Conservation (phyloP, 768 basidiomycete species). For the Mycena alexandri region DNA sequence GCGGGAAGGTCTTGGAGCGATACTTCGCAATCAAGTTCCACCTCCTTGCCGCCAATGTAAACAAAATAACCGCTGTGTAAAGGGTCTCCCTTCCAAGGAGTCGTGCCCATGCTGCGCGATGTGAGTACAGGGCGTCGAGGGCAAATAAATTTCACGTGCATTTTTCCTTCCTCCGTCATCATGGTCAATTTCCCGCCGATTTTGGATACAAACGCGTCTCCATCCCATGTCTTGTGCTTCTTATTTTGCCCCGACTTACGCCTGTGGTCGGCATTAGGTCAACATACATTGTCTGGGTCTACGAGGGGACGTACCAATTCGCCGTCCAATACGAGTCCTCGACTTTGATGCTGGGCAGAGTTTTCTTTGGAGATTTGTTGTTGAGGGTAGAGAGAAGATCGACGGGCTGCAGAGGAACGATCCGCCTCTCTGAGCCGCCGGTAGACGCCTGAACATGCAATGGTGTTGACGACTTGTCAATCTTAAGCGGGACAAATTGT, state of each 20-base stretch:
- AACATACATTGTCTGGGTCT: neutral
- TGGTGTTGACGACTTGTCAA: slow-evolving; percentile 41
- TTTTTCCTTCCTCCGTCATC: slow-evolving; percentile 77
- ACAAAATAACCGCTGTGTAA: slow-evolving; percentile 61
- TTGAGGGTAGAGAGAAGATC: slow-evolving; percentile 44
- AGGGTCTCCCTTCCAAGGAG: slow-evolving; percentile 68
- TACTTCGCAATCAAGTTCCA: slow-evolving; percentile 70
- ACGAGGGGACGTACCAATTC: slow-evolving; percentile 65
- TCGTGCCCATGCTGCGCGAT: slow-evolving; percentile 67
- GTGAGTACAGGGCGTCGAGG: slow-evolving; percentile 10
- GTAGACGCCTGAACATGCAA: slow-evolving; percentile 26
- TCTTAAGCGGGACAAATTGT: slow-evolving; percentile 48
- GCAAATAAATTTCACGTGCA: slow-evolving; percentile 56
- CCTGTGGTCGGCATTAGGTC: slow-evolving; percentile 54
- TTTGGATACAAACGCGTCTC: slow-evolving; percentile 73
- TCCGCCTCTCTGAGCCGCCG: slow-evolving; percentile 40
- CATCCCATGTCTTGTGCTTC: slow-evolving; percentile 92
- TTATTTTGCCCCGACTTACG: slow-evolving; percentile 74
- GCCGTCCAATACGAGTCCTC: slow-evolving; percentile 71
- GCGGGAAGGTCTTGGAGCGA: slow-evolving; percentile 65
- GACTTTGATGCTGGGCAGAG: slow-evolving; percentile 22
- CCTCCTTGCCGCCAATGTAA: slow-evolving; percentile 69
- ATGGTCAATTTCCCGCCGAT: slow-evolving; percentile 66
- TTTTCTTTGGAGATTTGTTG: slow-evolving; percentile 34
- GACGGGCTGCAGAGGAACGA: slow-evolving; percentile 57